These are phyloP conservation scores for Przewalskia tangutica DNA, from an alignment of 257 asterid species.

Conservation along the genomic window DNA sequence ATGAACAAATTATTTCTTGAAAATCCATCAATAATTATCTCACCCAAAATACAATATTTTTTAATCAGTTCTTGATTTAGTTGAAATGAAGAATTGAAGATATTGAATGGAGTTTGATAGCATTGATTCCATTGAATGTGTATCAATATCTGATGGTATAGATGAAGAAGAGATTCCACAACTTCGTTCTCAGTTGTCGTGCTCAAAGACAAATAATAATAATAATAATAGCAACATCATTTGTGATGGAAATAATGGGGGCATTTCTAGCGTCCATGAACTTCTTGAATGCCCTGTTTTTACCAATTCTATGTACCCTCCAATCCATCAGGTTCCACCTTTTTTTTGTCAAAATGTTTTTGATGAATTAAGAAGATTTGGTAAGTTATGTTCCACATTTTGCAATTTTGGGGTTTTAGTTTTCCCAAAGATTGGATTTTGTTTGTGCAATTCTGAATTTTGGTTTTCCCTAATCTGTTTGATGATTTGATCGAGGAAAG, in stretches of 20 bases:
- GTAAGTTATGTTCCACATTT: neutral
- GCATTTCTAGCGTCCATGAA: constrained; percentile 32
- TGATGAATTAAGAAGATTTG: neutral
- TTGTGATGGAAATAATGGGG: neutral
- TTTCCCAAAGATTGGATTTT: neutral
- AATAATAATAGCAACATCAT: constrained; percentile 11
- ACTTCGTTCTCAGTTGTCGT: constrained; percentile 32
- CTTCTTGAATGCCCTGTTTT: constrained; percentile 30
- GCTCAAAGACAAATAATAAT: constrained; percentile 23
- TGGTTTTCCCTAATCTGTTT: neutral
- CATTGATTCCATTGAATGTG: constrained; percentile 48
- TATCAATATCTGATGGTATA: constrained; percentile 40
- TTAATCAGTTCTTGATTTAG: neutral
- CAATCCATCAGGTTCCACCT: constrained; percentile 53
- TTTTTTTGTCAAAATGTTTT: neutral
- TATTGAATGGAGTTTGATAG: constrained; percentile 38
- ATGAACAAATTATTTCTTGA: neutral
- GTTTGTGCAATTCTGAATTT: neutral
- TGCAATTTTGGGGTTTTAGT: neutral
- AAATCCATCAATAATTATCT: neutral
- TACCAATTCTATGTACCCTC: constrained; percentile 61
- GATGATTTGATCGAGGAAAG: neutral
- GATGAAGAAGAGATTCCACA: constrained; percentile 56
- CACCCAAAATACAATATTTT: neutral
- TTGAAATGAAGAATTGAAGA: neutral